Percentiles rank a stretch among this genome's conserved stretches.
These are phyloP conservation scores for Plasmopara muralis DNA, from an alignment of 352 stramenopile species.

Conservation along the genomic window DNA sequence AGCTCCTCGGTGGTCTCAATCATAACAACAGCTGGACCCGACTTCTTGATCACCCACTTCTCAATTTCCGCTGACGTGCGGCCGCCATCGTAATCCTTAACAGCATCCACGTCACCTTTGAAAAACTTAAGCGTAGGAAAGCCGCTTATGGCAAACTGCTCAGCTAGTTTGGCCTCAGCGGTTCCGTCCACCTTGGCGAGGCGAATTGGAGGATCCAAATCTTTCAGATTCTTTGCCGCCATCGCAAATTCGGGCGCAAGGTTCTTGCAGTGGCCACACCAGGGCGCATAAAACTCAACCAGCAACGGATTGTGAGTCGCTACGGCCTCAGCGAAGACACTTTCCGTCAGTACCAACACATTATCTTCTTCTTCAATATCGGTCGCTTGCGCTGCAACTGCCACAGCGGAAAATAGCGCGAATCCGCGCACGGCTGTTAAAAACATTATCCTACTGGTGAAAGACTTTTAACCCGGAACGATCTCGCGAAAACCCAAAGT, in stretches of 20 bases:
- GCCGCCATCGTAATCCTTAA: conserved; percentile 86
- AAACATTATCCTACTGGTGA: conserved; percentile 36
- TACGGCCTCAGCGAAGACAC: conserved; percentile 89
- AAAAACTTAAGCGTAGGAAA: conserved; percentile 93
- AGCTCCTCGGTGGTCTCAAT: conserved; percentile 70
- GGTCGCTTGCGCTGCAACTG: conserved; percentile 32
- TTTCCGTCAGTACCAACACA: conserved; percentile 88
- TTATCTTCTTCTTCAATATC: conserved; percentile 84
- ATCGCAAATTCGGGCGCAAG: conserved; percentile 87
- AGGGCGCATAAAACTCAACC: conserved; percentile 93
- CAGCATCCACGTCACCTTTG: conserved; percentile 68
- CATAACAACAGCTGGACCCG: conserved; percentile 79
- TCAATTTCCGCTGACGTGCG: conserved; percentile 83
- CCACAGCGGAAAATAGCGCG: conserved; percentile 44
- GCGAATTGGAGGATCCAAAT: conserved; percentile 64
- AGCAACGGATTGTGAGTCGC: conserved; percentile 79
- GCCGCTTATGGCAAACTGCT: conserved; percentile 77
- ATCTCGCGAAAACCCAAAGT: conserved; percentile 44
- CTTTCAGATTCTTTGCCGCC: conserved; percentile 74
- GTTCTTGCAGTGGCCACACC: conserved; percentile 93
- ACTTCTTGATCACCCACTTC: conserved; percentile 90
- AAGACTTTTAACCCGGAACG: conserved; percentile 3
- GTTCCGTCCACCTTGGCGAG: conserved; percentile 89
- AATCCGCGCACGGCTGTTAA: conserved; percentile 45
- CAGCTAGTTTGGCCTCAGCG: conserved; percentile 66